Evolutionary conservation across 106 monocot genomes (phyloP), one percentile per base, ranked within the genome.

Genomic region (Dioscorea zingiberensis): DNA sequence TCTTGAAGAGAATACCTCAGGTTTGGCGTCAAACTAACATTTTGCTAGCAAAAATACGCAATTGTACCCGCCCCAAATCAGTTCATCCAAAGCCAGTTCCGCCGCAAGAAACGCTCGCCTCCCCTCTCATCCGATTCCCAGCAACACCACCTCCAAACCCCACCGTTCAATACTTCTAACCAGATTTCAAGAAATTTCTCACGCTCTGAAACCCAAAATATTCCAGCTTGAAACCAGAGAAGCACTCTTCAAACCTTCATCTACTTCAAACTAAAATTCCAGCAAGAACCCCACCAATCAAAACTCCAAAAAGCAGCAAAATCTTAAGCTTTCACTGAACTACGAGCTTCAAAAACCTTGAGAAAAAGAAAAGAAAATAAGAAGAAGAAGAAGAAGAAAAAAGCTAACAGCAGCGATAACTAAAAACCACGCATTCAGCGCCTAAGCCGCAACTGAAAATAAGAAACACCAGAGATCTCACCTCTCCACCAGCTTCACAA

Each of bases 1-100:
- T 51, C 51, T 19, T 15, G 14, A 1, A 16, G 3, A 51, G 15
- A 16, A 51, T 18, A 51, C 51, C 51, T 18, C 15, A 51, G 19
- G 4, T 18, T 51, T 18, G 51, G 18, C 0, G 51, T 18, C 51
- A 51, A 51, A 19, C 51, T 13, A 5, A 51, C 51, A 51, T 19
- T 51, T 18, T 51, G 51, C 15, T 51, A 47, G 19, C 8, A 13
- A 18, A 51, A 18, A 51, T 16, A 51, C 51, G 38, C 51, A 51
- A 7, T 4, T 18, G 51, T 8, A 5, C 0, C 38, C 21, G 12
- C 13, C 9, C 21, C 62, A 24, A 71, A 26, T 9, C 47, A 38
- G 38, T 46, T 74, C 69, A 74, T 13, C 79, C 74, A 28, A 73
- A 69, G 28, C 73, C 79, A 64, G 79, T 44, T 67, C 72, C 72